phyloP scores from a whole-genome alignment of 2,329 filamentous ascomycete species.

The Talaromyces sp. region DNA sequence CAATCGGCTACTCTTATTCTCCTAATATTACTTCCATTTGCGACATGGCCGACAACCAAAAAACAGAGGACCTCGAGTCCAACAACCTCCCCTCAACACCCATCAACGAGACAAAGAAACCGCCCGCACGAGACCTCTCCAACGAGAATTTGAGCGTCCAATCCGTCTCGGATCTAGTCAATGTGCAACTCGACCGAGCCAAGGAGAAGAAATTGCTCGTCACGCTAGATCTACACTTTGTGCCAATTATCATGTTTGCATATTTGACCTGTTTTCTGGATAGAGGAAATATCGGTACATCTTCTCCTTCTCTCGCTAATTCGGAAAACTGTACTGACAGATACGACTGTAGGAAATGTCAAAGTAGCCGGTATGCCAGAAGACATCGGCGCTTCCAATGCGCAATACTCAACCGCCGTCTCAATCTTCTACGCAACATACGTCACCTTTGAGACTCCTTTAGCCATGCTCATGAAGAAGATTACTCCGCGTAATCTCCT shows the following conservation, averaged over 20 bases:
- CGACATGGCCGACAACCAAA: not conserved
- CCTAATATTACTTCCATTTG: not conserved
- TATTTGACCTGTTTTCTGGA: slow-evolving; percentile 58
- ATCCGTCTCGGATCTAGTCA: slow-evolving; percentile 24
- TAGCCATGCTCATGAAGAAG: slow-evolving; percentile 51
- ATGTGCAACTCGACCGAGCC: slow-evolving; percentile 41
- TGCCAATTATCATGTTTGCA: slow-evolving; percentile 56
- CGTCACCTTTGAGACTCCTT: slow-evolving; percentile 51
- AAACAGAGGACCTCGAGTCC: not conserved
- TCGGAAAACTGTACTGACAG: not conserved
- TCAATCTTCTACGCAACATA: slow-evolving; percentile 56
- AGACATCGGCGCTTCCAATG: slow-evolving; percentile 43
- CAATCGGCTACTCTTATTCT: not conserved
- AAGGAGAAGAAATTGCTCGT: slow-evolving; percentile 49
- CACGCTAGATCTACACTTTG: slow-evolving; percentile 51
- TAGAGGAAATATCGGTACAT: slow-evolving; percentile 52
- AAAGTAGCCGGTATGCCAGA: slow-evolving; percentile 49
- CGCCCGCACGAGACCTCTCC: not conserved
- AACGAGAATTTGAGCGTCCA: slow-evolving; percentile 19
- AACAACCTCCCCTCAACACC: not conserved
- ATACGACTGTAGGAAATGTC: slow-evolving; percentile 44
- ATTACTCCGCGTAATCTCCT: slow-evolving; percentile 45
- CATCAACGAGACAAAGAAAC: not conserved
- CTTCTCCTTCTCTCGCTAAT: not conserved
- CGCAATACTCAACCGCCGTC: slow-evolving; percentile 50